Evolutionary conservation across 192 early-diverging fungal genomes (phyloP), one percentile per base, ranked within the genome.

Genomic region (Coemansia sp.): DNA sequence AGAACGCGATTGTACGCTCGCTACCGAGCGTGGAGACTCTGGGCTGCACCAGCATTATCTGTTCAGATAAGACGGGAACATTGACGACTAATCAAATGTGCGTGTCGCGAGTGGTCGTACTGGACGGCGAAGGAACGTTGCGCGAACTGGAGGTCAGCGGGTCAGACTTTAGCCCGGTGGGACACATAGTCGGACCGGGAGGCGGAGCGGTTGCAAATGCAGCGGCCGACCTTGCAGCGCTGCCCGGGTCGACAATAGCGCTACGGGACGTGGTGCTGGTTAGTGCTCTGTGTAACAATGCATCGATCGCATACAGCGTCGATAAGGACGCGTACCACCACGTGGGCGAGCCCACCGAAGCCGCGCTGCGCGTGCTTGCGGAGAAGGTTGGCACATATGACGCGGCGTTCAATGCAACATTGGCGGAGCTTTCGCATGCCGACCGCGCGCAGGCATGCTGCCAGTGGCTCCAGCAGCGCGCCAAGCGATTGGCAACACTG

Each of bases 41-140:
- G 34, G 97, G 97, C 8, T 95, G 96, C 79, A 97, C 95, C 25
- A 90, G 88, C 70, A 92, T 98, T 54, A 97, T 99, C 71, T 99
- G 97, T 81, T 96, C 95, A 8, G 97, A 99, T 86, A 99, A 99
- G 84, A 99, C 97, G 18, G 97, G 97, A 54, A 99, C 97, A 30
- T 84, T 99, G 69, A 99, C 97, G 12, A 97, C 95, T 25, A 97
- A 97, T 81, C 92, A 97, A 74, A 99, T 99, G 97, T 90, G 89
- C 59, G 91, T 92, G 8, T 82, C 90, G n/a, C 83, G 85, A 30
- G 69, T 87, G 19, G 49, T 71, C 22, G 83, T 94, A 2, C 80
- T 86, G 41, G 85, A 85, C 55, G 69, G 65, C 10, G 54, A 64
- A 5, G 78, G 70, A 25, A 48, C 69, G 4, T 54, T 89, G 24